Conservation (phyloP, 1,284 basidiomycete species). For the Tranzscheliella williamsii region DNA sequence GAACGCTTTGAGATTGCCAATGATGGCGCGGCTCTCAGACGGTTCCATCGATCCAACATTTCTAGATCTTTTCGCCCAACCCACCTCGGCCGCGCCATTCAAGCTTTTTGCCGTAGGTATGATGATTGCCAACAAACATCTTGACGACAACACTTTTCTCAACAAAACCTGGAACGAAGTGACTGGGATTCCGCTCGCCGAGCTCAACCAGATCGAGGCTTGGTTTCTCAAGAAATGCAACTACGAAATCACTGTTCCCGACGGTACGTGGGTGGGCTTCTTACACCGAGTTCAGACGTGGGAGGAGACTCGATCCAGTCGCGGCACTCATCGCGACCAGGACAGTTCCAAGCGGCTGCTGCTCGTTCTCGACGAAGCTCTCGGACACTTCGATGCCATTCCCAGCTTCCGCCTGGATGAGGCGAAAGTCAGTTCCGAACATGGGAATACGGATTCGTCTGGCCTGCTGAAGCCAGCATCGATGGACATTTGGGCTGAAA, state of each 20-base stretch:
- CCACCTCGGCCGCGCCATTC: constrained; percentile 53
- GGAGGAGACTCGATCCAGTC: constrained; percentile 36
- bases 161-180: constrained; percentile 61
- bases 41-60: constrained; percentile 41
- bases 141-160: constrained; percentile 61
- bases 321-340: constrained; percentile 26
- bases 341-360: constrained; percentile 39
- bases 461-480: constrained; percentile 6
- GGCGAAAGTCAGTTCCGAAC: too few relatives aligned
- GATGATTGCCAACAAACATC: constrained; percentile 61
- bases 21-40: constrained; percentile 35
- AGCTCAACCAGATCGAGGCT: constrained; percentile 58
- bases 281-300: constrained; percentile 39
- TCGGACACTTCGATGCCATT: constrained; percentile 35
- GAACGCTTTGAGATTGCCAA: constrained; percentile 47
- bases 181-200: constrained; percentile 56
- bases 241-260: constrained; percentile 53
- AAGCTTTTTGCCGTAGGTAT: constrained; percentile 56
- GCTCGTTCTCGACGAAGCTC: constrained; percentile 42
- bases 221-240: constrained; percentile 54
- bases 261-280: constrained; percentile 53
- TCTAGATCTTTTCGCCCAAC: constrained; percentile 54
- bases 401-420: constrained; percentile 24
- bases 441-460: too few relatives aligned
- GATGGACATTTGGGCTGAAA: constrained; percentile 24